A percentile compares a stretch with the other conserved stretches of the same genome.
Evolutionary conservation across 2,329 filamentous ascomycete species (phyloP).

Genomic region (Metarhizium anisopliae): DNA sequence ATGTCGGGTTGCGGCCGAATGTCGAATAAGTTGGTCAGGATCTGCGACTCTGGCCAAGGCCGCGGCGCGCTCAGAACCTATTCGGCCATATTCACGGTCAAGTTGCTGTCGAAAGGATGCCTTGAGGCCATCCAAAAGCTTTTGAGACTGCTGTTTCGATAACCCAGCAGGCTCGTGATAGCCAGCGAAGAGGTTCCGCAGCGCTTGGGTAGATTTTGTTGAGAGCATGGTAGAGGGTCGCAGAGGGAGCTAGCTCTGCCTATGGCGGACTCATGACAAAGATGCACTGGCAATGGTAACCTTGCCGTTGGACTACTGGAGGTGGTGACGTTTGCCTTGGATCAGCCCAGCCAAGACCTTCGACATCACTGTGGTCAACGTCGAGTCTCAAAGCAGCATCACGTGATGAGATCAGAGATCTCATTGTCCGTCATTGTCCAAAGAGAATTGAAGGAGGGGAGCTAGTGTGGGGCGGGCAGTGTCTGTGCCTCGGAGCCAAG

Average conservation of each 20-base stretch:
- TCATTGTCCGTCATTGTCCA: too few relatives aligned
- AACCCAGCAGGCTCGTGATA: conserved; percentile 45
- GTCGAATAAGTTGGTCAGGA: conserved; percentile 20
- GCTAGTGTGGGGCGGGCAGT: too few relatives aligned
- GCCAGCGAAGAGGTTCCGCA: conserved; percentile 30
- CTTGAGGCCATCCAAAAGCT: conserved; percentile 47
- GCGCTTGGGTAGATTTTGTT: conserved; percentile 26
- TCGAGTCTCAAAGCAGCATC: too few relatives aligned
- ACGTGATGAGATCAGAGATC: too few relatives aligned
- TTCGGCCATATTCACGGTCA: conserved; percentile 46
- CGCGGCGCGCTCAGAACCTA: conserved; percentile 17
- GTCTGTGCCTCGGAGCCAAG: not conserved
- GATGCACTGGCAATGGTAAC: not conserved
- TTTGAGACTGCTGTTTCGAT: conserved; percentile 40
- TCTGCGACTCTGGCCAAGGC: conserved; percentile 12
- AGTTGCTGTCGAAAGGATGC: conserved; percentile 48
- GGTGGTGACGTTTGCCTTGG: not conserved
- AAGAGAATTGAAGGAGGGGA: too few relatives aligned
- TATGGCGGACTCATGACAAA: conserved; percentile 6
- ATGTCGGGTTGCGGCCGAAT: conserved; percentile 33
- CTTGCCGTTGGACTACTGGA: not conserved
- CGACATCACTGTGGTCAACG: not conserved
- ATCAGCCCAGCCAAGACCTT: not conserved
- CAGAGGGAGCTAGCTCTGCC: conserved; percentile 3
- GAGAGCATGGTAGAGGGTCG: conserved; percentile 22